A percentile compares a stretch with the other conserved stretches of the same genome.
These are phyloP conservation scores for Colletotrichum paranaense DNA, from an alignment of 2,329 filamentous ascomycete genomes.

Conservation along the genomic window DNA sequence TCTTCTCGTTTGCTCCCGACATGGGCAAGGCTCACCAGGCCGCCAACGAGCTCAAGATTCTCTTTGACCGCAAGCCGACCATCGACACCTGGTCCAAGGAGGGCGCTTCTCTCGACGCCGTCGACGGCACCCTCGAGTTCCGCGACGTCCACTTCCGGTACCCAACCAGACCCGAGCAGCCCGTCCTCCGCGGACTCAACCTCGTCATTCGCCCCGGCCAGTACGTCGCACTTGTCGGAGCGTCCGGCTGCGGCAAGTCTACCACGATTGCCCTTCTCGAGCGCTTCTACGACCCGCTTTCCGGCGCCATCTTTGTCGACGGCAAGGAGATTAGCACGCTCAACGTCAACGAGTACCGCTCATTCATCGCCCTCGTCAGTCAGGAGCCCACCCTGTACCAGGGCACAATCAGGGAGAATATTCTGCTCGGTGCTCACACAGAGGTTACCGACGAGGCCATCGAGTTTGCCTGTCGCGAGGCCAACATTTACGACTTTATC, in stretches of 20 bases:
- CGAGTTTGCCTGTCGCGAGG: constrained; percentile 84
- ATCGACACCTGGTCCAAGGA: constrained; percentile 86
- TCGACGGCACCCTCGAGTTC: constrained; percentile 88
- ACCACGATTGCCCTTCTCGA: constrained; percentile 93
- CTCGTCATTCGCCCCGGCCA: constrained; percentile 80
- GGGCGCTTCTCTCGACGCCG: constrained; percentile 69
- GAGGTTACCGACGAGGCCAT: constrained; percentile 79
- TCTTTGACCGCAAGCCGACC: constrained; percentile 84
- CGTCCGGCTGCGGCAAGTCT: constrained; percentile 92
- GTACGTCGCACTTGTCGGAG: constrained; percentile 91
- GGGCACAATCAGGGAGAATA: constrained; percentile 90
- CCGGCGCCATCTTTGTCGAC: constrained; percentile 84
- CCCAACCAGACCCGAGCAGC: constrained; percentile 88
- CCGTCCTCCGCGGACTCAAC: constrained; percentile 89
- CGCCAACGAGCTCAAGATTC: constrained; percentile 80
- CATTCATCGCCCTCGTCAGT: constrained; percentile 85
- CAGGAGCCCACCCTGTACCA: constrained; percentile 97
- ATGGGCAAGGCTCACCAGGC: constrained; percentile 94
- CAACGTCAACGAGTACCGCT: constrained; percentile 88
- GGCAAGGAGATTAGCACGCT: constrained; percentile 83
- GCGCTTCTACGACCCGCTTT: constrained; percentile 91
- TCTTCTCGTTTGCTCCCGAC: constrained; percentile 91
- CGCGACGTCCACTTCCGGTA: constrained; percentile 94
- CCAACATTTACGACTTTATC: constrained; percentile 95
- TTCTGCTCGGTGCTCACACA: constrained; percentile 79